Conservation (phyloP, 2,329 filamentous ascomycete genomes). For the Talaromyces sp. region DNA sequence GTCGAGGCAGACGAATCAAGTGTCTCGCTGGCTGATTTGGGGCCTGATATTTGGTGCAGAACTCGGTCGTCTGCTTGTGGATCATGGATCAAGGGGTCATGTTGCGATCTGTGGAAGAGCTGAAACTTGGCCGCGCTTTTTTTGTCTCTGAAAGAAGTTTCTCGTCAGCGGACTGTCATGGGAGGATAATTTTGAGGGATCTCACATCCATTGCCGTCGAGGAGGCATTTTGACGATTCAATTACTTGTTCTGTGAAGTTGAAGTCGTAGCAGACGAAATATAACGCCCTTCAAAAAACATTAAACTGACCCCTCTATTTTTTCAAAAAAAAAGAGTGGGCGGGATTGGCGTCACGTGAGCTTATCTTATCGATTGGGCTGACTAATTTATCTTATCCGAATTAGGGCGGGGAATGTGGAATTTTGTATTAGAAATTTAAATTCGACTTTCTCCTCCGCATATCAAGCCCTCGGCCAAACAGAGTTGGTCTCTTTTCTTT, state of each 20-base stretch:
- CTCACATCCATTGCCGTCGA: slow-evolving; percentile 69
- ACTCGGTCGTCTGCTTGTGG: slow-evolving; percentile 83
- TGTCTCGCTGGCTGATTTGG: slow-evolving; percentile 20
- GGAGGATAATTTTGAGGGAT: slow-evolving; percentile 9
- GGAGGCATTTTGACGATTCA: slow-evolving; percentile 59
- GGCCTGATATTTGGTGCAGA: slow-evolving; percentile 61
- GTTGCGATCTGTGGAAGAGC: slow-evolving; percentile 91
- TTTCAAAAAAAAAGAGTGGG: slow-evolving; percentile 12
- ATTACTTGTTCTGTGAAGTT: background rate
- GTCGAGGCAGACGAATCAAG: slow-evolving; percentile 21
- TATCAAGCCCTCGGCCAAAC: background rate
- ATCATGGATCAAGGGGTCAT: slow-evolving; percentile 96
- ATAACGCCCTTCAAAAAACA: background rate
- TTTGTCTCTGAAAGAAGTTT: slow-evolving; percentile 60
- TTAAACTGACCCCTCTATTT: background rate
- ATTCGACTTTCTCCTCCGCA: slow-evolving; percentile 6
- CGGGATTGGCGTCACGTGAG: slow-evolving; percentile 13
- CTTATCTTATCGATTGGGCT: slow-evolving; percentile 18
- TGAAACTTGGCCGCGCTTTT: slow-evolving; percentile 89
- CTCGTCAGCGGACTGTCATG: background rate
- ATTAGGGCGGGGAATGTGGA: slow-evolving; percentile 14
- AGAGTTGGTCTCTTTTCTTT: background rate
- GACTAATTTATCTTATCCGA: slow-evolving; percentile 30
- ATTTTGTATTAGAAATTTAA: slow-evolving; percentile 15
- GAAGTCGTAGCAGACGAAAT: background rate